Percentiles rank a stretch among this genome's conserved stretches.
These are phyloP conservation scores for Tricholoma saponaceum DNA, from an alignment of 768 basidiomycete genomes.

Conservation along the genomic window DNA sequence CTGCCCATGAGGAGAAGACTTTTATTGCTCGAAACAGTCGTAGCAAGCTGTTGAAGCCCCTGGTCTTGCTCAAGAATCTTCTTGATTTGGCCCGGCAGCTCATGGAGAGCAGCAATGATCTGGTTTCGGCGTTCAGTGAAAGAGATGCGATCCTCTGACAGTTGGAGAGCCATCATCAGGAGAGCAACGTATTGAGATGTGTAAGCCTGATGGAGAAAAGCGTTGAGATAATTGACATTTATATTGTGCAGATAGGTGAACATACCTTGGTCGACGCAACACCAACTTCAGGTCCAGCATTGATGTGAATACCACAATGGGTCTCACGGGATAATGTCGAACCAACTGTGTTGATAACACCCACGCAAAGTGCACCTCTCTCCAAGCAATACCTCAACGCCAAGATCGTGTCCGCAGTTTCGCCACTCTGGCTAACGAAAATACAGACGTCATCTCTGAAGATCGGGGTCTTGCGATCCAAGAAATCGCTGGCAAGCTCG, in stretches of 20 bases:
- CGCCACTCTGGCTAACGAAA: constrained; percentile 96
- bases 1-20: constrained; percentile 95
- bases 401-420: constrained; percentile 97
- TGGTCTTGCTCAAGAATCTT: constrained; percentile 78
- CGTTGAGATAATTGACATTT: not conserved
- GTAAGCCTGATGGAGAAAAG: constrained; percentile 60
- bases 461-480: constrained; percentile 98
- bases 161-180: constrained; percentile 96
- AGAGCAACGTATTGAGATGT: constrained; percentile 99
- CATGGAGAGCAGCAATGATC: constrained; percentile 91
- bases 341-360: constrained; percentile 98
- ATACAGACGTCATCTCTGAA: constrained; percentile 98
- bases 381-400: constrained; percentile 96
- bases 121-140: constrained; percentile 85
- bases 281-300: constrained; percentile 98
- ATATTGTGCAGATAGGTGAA: not conserved
- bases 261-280: constrained; percentile 95
- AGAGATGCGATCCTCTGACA: constrained; percentile 95
- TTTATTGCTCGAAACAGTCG: constrained; percentile 75
- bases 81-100: constrained; percentile 87
- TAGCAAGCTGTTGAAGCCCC: constrained; percentile 76
- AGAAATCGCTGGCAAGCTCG: constrained; percentile 96
- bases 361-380: constrained; percentile 92
- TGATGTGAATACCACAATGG: constrained; percentile 99
- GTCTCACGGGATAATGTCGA: constrained; percentile 97